Evolutionary conservation across 192 early-diverging fungal genomes (phyloP), one percentile per base, ranked within the genome.

Genomic region (Mortierella hygrophila): DNA sequence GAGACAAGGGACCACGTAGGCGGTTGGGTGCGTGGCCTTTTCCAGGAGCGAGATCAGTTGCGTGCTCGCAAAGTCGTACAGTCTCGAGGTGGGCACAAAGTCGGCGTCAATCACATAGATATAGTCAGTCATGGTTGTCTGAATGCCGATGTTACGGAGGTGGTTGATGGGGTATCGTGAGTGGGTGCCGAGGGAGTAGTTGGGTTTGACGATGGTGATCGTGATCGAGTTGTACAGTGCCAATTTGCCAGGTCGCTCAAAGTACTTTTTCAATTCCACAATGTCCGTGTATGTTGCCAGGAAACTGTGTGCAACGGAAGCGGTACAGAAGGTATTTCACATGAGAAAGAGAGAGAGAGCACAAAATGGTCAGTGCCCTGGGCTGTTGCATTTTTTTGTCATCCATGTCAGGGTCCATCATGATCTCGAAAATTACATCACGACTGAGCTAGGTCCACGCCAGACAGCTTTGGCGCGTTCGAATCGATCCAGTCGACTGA

Each of bases 101-200:
- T 92, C 91, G 21, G 91, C 91, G 68, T 92, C 91, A 40, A 92
- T 89, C 35, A 92, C 90, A 79, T 89, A 88, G 6, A 89, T 83
- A 75, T 90, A 91, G 21, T 88, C 83, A 5, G 91, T 89, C 3
- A 49, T 55, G 6, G 90, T 60, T 15, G 87, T 78, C 15, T 68
- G 68, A 41, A 90, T 87, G 47, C 88, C 91, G 29, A 92, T 69
- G 38, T 92, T 92, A 13, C 91, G 74, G 15, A 92, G 76, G 38
- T 88, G 84, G 63, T 92, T 92, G 65, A 92, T 92, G 13, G 91
- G 91, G 68, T 92, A 92, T 32, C 87, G 79, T 10, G 81, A 74
- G 57, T 88, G 87, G 1, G 76, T 76, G 20, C 75, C 75, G 15
- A 60, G 74, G 1, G 84, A 63, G 60, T 88, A 91, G 20, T 87